Evolutionary conservation across 805 yeast species (phyloP), one percentile per base, ranked within the genome.

Genomic region (Lipomyces sp.): DNA sequence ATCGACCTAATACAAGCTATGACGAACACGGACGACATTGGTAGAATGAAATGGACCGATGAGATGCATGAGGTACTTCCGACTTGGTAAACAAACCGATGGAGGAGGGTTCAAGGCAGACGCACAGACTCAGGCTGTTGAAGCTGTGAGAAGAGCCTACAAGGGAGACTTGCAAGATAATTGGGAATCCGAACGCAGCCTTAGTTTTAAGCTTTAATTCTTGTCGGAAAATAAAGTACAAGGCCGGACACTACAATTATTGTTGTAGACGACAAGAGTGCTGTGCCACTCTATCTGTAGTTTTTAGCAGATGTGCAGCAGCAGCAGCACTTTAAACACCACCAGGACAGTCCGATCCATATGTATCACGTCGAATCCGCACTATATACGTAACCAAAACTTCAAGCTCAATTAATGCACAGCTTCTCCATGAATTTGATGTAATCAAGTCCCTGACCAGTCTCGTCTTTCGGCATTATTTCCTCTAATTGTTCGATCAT

Each of bases 391-490:
- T n/a, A 15, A 15, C 48, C 48, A 1, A 24, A 24, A 42, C 48
- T 42, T n/a, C 18, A 6, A 8, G 48, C 8, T n/a, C 13, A 8
- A 29, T 60, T 64, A 8, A 67, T 37, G 63, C 72, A 67, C 34
- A 67, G 55, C 42, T 56, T 57, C 61, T 65, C 70, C 77, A 76
- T 76, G 62, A 72, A 76, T 48, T 63, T 35, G n/a, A 72, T 69
- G 57, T 75, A 76, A 64, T 76, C 79, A 29, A 70, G 65, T 1
- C 79, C 79, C 51, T 70, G 68, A 4, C 71, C 73, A 2, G 71
- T 65, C 3, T 53, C 64, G 18, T 58, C 63, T 13, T 68, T 60
- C 4, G 80, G 79, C 78, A 78, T 76, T 11, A 67, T 55, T 24
- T 64, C 70, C 57, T 70, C 72, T 18, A 78, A 67, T 60, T 73